Percentiles rank a stretch among this genome's conserved stretches.
phyloP scores from a whole-genome alignment of 139 green algal species.

The Tetraselmis chui region DNA sequence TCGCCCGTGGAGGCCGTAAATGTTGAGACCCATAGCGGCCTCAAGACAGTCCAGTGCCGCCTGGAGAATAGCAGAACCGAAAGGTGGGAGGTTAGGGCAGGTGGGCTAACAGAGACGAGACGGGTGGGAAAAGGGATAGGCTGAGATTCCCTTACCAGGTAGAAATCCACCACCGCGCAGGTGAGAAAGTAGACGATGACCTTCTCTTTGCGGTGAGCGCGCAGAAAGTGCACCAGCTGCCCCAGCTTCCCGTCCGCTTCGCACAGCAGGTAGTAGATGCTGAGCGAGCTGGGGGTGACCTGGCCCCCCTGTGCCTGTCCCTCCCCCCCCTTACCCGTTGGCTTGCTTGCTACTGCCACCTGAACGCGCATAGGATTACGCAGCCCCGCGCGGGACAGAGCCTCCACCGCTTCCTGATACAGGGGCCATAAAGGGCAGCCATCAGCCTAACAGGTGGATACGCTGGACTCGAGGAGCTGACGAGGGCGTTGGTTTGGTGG shows the following conservation, averaged over 20 bases:
- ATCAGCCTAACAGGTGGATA: background rate
- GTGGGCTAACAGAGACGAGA: constrained; percentile 1
- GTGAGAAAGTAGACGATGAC: constrained; percentile 94
- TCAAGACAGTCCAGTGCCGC: background rate
- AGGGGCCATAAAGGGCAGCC: background rate
- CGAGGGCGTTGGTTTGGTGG: background rate
- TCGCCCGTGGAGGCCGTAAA: constrained; percentile 67
- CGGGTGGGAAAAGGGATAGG: background rate
- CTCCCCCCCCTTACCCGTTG: constrained; percentile 2
- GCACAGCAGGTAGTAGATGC: constrained; percentile 56
- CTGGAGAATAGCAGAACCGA: background rate
- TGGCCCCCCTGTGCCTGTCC: constrained; percentile 20
- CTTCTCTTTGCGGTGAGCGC: constrained; percentile 55
- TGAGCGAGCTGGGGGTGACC: constrained; percentile 61
- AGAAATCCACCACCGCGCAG: constrained; percentile 84
- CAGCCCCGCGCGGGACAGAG: constrained; percentile 84
- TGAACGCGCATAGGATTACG: constrained; percentile 82
- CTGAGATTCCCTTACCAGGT: background rate
- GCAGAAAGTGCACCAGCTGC: constrained; percentile 44
- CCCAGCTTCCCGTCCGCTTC: constrained; percentile 61
- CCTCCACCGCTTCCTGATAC: constrained; percentile 58
- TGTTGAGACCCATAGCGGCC: background rate
- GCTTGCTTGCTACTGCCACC: constrained; percentile 39
- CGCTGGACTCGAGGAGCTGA: background rate
- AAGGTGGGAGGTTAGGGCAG: background rate